Conservation (phyloP, 305 asterid species). For the Fraxinus floribunda region DNA sequence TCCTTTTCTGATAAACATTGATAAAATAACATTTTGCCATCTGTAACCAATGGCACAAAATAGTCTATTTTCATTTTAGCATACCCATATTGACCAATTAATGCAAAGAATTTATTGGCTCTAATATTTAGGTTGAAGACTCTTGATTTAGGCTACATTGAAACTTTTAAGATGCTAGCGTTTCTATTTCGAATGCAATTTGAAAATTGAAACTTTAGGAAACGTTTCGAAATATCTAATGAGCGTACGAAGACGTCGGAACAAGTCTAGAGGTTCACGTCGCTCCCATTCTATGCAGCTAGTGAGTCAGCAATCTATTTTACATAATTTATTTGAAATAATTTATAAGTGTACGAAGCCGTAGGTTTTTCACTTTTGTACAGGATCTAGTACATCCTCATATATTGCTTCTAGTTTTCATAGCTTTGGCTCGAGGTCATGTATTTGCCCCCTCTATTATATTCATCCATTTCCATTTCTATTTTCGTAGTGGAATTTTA, state of each 20-base stretch:
- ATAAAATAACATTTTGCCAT: not conserved
- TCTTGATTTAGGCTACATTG: not conserved
- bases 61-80: not conserved
- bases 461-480: too few species aligned
- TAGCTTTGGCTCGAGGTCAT: too few species aligned
- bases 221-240: too few species aligned
- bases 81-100: not conserved
- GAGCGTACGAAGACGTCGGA: not conserved
- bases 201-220: not conserved
- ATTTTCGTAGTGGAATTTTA: too few species aligned
- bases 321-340: too few species aligned
- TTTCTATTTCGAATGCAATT: not conserved
- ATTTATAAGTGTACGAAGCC: too few species aligned
- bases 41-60: not conserved
- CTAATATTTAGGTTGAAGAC: not conserved
- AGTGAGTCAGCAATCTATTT: not conserved
- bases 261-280: not conserved
- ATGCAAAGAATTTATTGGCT: not conserved
- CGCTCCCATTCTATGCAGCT: not conserved
- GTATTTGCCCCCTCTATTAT: too few species aligned
- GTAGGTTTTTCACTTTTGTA: not conserved
- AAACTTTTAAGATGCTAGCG: not conserved
- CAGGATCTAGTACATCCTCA: too few species aligned
- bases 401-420: too few species aligned
- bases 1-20: not conserved